Evolutionary conservation across 2,329 filamentous ascomycete species (phyloP), one percentile per base, ranked within the genome.

Genomic region (Trichoderma asperellum): DNA sequence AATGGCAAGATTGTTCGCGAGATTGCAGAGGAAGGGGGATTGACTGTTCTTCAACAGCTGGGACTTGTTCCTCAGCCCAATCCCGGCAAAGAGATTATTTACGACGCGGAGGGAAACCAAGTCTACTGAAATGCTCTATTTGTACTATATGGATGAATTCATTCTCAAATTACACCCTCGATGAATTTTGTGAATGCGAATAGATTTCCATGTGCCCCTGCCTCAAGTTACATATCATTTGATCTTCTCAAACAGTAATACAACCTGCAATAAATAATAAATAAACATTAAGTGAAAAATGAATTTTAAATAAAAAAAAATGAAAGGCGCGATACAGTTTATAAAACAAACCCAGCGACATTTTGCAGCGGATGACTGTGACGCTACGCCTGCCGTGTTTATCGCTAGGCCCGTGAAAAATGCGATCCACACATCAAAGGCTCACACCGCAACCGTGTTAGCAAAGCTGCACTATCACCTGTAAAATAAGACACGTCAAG

Each of bases 41-140:
- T 34, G 55, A 57, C 55, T n/a, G 29, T 57, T 16, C 29, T 34
- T 18, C 55, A 57, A 8, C 55, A 57, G 55, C 29, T 57, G 16
- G 29, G 52, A 12, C 53, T 65, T 4, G 62, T 65, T 16, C 27
- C 52, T 0, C 35, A 56, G 4, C 35, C 52, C 5, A 65, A 65
- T 11, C 18, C 62, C 14, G 62, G 62, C 35, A 65, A 65, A 14
- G 27, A 47, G 62, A 47, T 43, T 57, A 21, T 56, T 6, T 65
- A 32, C 27, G 35, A 57, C 24, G 37, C n/a, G 24, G 24, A 56
- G 52, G 61, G 49, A 18, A n/a, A 63, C 21, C 47, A 63, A 27
- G 32, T 63, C 0, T 63, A 63, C 21, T 53, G 21, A 63, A 35
- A 5, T 12, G 5, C 7, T 14, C 49, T 32, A 29, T 5, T n/a